Conservation (phyloP, 139 green algal species). For the Chlorella sorokiniana region DNA sequence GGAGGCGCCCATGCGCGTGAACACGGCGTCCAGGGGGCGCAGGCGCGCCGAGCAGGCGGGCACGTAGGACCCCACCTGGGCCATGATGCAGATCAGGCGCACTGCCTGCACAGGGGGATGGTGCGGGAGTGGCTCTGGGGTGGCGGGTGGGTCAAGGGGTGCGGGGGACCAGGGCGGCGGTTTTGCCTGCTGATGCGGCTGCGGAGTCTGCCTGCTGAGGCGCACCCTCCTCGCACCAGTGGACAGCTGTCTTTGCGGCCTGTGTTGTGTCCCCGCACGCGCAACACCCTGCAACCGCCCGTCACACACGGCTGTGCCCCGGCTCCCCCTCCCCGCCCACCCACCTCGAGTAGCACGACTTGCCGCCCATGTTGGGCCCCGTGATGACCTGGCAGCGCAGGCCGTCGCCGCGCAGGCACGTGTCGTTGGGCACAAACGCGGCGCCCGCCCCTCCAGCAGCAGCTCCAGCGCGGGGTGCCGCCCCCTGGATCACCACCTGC, state of each 20-base stretch:
- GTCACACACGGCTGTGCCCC: neutral
- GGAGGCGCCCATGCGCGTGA: constrained; percentile 89
- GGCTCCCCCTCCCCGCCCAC: constrained; percentile 34
- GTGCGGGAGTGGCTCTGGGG: neutral
- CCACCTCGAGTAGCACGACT: constrained; percentile 78
- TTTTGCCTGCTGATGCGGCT: too few species aligned
- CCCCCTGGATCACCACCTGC: constrained; percentile 57
- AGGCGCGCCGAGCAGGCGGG: constrained; percentile 70
- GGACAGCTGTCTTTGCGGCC: too few species aligned
- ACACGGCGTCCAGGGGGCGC: constrained; percentile 79
- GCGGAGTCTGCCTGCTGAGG: too few species aligned
- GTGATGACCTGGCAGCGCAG: constrained; percentile 70
- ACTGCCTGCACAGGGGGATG: constrained; percentile 53
- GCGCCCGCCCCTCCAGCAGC: constrained; percentile 47
- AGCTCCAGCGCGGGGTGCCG: constrained; percentile 85
- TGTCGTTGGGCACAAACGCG: constrained; percentile 74
- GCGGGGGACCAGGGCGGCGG: too few species aligned
- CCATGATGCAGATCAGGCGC: constrained; percentile 87
- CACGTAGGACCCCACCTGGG: constrained; percentile 90
- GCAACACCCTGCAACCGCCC: neutral
- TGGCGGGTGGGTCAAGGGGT: neutral
- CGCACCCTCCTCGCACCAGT: too few species aligned
- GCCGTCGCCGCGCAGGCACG: constrained; percentile 47
- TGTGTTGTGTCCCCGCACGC: too few species aligned
- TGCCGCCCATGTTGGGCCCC: constrained; percentile 95